Evolutionary conservation across 2,329 filamentous ascomycete genomes (phyloP).

Genomic region (Coniochaeta ligniaria): DNA sequence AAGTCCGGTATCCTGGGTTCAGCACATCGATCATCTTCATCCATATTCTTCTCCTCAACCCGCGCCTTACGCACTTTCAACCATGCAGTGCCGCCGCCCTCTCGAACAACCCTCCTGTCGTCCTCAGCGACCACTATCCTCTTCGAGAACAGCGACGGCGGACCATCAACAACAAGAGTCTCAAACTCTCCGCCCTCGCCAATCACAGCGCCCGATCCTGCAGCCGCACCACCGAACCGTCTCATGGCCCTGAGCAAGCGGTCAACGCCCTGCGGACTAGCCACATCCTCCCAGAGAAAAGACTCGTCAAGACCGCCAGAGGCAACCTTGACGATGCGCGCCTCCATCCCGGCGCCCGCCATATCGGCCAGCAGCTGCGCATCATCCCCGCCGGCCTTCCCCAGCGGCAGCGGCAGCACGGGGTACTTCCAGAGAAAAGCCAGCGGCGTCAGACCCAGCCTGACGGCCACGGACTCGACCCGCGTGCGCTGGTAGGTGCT

Average conservation of each 20-base stretch:
- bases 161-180: constrained; percentile 81
- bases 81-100: constrained; percentile 74
- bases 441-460: constrained; percentile 75
- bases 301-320: constrained; percentile 78
- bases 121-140: constrained; percentile 57
- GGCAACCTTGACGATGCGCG: constrained; percentile 91
- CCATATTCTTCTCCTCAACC: constrained; percentile 29
- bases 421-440: constrained; percentile 93
- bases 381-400: constrained; percentile 29
- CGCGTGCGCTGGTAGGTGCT: constrained; percentile 94
- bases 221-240: constrained; percentile 54
- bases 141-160: constrained; percentile 62
- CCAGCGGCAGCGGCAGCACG: constrained; percentile 47
- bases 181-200: constrained; percentile 97
- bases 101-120: constrained; percentile 42
- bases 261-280: constrained; percentile 40
- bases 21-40: constrained; percentile 5
- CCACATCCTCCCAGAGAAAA: constrained; percentile 76
- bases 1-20: constrained; percentile 54
- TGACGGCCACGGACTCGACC: constrained; percentile 84
- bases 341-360: constrained; percentile 68
- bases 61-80: constrained; percentile 53
- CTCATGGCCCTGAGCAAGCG: constrained; percentile 47
- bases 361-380: constrained; percentile 72
- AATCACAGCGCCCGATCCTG: constrained; percentile 61